These are phyloP conservation scores for Isatis tinctoria DNA, from an alignment of 345 rosid genomes.

Conservation along the genomic window DNA sequence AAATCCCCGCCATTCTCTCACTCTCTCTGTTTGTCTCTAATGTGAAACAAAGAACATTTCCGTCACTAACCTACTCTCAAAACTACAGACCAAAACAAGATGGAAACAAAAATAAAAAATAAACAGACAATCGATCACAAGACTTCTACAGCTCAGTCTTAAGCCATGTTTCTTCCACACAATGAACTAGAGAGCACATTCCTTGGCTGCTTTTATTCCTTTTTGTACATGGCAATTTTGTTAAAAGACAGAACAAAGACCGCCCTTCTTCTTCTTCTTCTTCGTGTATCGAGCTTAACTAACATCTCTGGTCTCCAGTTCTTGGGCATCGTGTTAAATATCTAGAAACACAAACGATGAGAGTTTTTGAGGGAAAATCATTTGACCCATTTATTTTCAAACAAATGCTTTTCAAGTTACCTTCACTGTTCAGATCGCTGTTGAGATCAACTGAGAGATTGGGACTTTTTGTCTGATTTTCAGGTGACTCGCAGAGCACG, in stretches of 20 bases:
- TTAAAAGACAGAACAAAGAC: background rate
- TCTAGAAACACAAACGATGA: background rate
- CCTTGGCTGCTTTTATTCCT: background rate
- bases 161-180: conserved; percentile 14
- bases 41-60: background rate
- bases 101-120: background rate
- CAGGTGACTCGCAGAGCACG: conserved; percentile 32
- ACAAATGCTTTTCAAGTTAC: conserved; percentile 18
- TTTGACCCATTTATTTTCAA: background rate
- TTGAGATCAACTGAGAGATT: conserved; percentile 57
- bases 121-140: conserved; percentile 16
- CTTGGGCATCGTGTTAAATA: conserved; percentile 3
- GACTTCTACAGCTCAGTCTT: conserved; percentile 3
- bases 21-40: background rate
- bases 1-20: conserved; percentile 2
- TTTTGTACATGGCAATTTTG: conserved; percentile 7
- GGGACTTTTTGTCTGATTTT: conserved; percentile 39
- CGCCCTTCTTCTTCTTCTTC: background rate
- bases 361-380: background rate
- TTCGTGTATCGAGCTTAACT: background rate
- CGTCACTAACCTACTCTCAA: conserved; percentile 25
- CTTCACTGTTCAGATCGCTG: conserved; percentile 56
- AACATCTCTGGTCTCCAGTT: background rate
- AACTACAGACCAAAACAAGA: conserved; percentile 21
- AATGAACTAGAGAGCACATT: conserved; percentile 2